Evolutionary conservation across 495 filamentous ascomycete genomes (phyloP).

Genomic region (Elaphomyces granulatus): DNA sequence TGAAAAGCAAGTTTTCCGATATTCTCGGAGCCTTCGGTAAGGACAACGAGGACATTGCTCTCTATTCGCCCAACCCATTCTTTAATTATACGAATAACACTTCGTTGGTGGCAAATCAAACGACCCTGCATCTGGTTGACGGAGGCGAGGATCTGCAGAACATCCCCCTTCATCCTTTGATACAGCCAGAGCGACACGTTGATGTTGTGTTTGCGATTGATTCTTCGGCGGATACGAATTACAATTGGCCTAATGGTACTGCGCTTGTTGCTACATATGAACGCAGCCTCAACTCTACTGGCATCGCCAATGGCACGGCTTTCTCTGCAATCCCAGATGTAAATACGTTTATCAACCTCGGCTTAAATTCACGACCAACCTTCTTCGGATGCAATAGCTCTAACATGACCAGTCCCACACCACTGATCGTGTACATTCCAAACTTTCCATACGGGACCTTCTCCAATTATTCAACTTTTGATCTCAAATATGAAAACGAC

Average conservation of each 20-base stretch:
- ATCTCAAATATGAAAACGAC: conserved; percentile 39
- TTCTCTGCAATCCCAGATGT: conserved; percentile 69
- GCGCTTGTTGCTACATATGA: conserved; percentile 70
- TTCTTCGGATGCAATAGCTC: conserved; percentile 78
- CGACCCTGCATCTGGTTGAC: conserved; percentile 61
- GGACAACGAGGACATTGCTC: conserved; percentile 59
- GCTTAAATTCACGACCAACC: conserved; percentile 66
- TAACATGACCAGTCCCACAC: conserved; percentile 37
- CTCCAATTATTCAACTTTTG: conserved; percentile 61
- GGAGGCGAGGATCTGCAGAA: conserved; percentile 81
- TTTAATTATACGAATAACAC: conserved; percentile 45
- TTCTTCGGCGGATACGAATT: conserved; percentile 60
- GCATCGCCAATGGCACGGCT: conserved; percentile 59
- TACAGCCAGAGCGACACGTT: conserved; percentile 59
- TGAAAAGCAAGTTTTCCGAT: conserved; percentile 31
- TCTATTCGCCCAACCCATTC: conserved; percentile 76
- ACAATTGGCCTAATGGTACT: conserved; percentile 74
- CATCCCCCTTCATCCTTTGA: conserved; percentile 67
- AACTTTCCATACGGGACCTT: conserved; percentile 60
- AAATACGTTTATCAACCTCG: conserved; percentile 73
- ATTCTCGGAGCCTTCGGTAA: conserved; percentile 40
- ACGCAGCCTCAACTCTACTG: conserved; percentile 39
- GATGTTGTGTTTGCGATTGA: conserved; percentile 90
- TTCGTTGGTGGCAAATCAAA: conserved; percentile 38
- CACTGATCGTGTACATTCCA: conserved; percentile 72